Conservation (phyloP, 2,329 filamentous ascomycete species). For the Epichloe sibirici region DNA sequence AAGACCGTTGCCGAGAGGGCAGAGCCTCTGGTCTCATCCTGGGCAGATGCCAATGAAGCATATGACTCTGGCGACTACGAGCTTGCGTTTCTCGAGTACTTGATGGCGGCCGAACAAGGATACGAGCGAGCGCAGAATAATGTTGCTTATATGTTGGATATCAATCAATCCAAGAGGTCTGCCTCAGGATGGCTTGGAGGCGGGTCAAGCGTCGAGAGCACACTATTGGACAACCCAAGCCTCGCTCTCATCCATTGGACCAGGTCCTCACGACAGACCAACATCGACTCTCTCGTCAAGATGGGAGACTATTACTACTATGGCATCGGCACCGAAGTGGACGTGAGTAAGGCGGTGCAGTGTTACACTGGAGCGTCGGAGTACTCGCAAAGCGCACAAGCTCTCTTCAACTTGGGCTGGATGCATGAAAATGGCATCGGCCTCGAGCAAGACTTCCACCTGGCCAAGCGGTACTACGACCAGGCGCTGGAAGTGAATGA, state of each 20-base stretch:
- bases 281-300: conserved; percentile 89
- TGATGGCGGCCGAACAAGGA: conserved; percentile 85
- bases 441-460: conserved; percentile 87
- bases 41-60: conserved; percentile 71
- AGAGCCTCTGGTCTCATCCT: conserved; percentile 62
- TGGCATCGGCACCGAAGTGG: conserved; percentile 60
- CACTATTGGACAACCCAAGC: conserved; percentile 37
- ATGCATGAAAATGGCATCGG: conserved; percentile 98
- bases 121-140: conserved; percentile 86
- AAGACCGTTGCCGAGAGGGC: conserved; percentile 65
- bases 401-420: conserved; percentile 95
- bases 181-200: conserved; percentile 34
- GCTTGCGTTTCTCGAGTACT: conserved; percentile 65
- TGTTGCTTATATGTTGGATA: conserved; percentile 75
- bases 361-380: conserved; percentile 92
- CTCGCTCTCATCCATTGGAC: conserved; percentile 90
- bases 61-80: conserved; percentile 71
- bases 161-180: conserved; percentile 40
- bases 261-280: conserved; percentile 80
- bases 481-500: conserved; percentile 80
- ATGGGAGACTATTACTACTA: conserved; percentile 96
- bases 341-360: conserved; percentile 76
- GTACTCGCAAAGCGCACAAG: conserved; percentile 83
- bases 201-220: conserved; percentile 16
- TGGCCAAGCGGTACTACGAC: conserved; percentile 94